Evolutionary conservation across 805 yeast genomes (phyloP).

Genomic region (Nakazawaea siamensis): DNA sequence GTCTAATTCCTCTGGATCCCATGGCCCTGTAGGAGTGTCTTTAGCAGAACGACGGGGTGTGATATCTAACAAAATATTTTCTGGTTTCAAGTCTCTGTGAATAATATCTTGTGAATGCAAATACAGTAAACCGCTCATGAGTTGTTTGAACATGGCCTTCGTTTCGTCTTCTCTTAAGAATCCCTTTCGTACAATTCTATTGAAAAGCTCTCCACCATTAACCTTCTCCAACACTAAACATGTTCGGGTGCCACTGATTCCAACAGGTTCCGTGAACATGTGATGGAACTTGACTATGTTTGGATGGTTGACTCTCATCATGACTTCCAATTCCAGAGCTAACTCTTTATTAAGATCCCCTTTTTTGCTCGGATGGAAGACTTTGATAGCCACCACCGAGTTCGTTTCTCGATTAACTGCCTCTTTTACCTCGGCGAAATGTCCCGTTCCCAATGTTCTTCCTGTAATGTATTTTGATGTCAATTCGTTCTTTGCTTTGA

Average conservation of each 20-base stretch:
- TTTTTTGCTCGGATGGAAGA: conserved; percentile 39
- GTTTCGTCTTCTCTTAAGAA: conserved; percentile 56
- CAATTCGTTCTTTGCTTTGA: conserved; percentile 11
- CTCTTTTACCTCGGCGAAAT: conserved; percentile 74
- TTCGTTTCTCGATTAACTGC: conserved; percentile 53
- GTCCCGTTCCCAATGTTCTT: conserved; percentile 63
- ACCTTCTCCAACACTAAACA: conserved; percentile 67
- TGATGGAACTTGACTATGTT: conserved; percentile 62
- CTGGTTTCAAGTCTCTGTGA: conserved; percentile 93
- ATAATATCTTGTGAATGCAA: conserved; percentile 89
- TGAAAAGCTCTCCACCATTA: conserved; percentile 69
- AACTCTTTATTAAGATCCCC: conserved; percentile 25
- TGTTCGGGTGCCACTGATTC: conserved; percentile 37
- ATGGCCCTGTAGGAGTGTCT: conserved; percentile 32
- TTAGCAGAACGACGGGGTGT: conserved; percentile 19
- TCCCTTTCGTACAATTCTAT: conserved; percentile 60
- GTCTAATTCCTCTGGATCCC: conserved; percentile 54
- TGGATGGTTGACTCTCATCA: conserved; percentile 58
- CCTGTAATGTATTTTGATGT: conserved; percentile 37
- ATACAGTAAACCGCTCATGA: conserved; percentile 62
- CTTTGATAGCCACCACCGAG: conserved; percentile 61
- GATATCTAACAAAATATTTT: conserved; percentile 63
- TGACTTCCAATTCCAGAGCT: conserved; percentile 59
- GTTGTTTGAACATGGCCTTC: conserved; percentile 44
- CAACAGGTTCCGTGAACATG: conserved; percentile 42